phyloP scores from a whole-genome alignment of 2,329 filamentous ascomycete species.

The Cladosporium austrohemisphaericum region DNA sequence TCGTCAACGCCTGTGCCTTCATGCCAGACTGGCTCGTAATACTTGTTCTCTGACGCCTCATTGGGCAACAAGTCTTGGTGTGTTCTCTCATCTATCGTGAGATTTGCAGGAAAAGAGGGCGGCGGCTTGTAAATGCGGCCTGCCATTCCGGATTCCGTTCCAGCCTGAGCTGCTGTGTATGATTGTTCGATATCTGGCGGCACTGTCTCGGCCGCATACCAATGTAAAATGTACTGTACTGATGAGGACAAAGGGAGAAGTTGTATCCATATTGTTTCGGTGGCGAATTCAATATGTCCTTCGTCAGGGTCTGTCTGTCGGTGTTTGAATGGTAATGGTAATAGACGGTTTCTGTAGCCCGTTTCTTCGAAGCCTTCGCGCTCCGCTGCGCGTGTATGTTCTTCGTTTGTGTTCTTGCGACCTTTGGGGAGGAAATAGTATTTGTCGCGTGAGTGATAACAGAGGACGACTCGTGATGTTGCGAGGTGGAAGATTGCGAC shows the following conservation, averaged over 20 bases:
- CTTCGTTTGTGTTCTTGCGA: constrained; percentile 45
- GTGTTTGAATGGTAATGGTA: constrained; percentile 44
- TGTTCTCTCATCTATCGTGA: constrained; percentile 39
- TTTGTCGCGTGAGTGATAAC: constrained; percentile 39
- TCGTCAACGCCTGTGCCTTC: constrained; percentile 48
- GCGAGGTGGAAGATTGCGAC: constrained; percentile 51
- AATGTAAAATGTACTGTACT: constrained; percentile 45
- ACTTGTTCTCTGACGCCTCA: constrained; percentile 34
- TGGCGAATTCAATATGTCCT: constrained; percentile 30
- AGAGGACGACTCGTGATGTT: constrained; percentile 44
- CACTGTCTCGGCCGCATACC: constrained; percentile 48
- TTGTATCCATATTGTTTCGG: constrained; percentile 47
- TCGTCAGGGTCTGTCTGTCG: constrained; percentile 40
- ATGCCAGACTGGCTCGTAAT: constrained; percentile 45
- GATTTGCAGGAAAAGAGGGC: constrained; percentile 33
- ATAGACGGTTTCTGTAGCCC: constrained; percentile 48
- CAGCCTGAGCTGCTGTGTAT: constrained; percentile 4
- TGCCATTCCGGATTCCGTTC: not conserved
- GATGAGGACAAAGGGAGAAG: constrained; percentile 36
- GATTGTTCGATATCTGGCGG: constrained; percentile 30
- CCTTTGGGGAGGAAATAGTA: constrained; percentile 51
- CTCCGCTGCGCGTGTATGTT: constrained; percentile 41
- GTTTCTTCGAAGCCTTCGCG: constrained; percentile 51
- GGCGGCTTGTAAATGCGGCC: constrained; percentile 33
- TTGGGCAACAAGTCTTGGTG: constrained; percentile 31